Evolutionary conservation across 768 basidiomycete species (phyloP).

Genomic region (Auriscalpium microsporum): DNA sequence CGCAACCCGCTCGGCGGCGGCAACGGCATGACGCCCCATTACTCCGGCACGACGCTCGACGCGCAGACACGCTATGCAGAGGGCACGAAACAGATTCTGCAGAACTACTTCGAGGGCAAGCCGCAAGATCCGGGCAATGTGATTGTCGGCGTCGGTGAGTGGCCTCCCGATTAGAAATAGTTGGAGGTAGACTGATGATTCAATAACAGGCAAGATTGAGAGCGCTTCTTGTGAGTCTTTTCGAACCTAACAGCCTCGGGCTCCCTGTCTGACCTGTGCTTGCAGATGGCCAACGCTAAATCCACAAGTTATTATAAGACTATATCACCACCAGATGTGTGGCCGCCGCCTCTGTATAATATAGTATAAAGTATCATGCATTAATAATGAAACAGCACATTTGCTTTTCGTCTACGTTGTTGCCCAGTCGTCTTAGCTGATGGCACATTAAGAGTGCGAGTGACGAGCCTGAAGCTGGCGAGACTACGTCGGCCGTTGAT

Average conservation of each 20-base stretch:
- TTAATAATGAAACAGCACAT: no score
- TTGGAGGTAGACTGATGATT: neutral
- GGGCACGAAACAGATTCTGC: conserved; percentile 25
- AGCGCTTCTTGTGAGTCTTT: neutral
- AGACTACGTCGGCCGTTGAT: no score
- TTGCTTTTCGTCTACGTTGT: no score
- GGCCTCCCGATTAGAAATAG: neutral
- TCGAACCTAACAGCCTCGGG: neutral
- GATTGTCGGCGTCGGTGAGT: conserved; percentile 29
- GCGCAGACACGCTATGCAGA: conserved; percentile 38
- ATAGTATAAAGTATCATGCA: no score
- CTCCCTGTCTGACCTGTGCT: neutral
- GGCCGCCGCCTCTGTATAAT: no score
- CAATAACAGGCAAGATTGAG: neutral
- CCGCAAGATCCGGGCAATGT: conserved; percentile 32
- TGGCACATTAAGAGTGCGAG: no score
- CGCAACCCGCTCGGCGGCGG: conserved; percentile 29
- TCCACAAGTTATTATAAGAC: neutral
- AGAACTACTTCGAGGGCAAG: conserved; percentile 22
- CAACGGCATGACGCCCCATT: conserved; percentile 33
- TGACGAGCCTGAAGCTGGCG: no score
- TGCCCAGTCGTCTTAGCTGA: no score
- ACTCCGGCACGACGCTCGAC: conserved; percentile 34
- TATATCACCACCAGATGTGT: neutral
- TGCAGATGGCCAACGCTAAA: neutral